Percentiles rank a stretch among this genome's conserved stretches.
These are phyloP conservation scores for Candida pseudoglaebosa DNA, from an alignment of 805 yeast genomes.

Conservation along the genomic window DNA sequence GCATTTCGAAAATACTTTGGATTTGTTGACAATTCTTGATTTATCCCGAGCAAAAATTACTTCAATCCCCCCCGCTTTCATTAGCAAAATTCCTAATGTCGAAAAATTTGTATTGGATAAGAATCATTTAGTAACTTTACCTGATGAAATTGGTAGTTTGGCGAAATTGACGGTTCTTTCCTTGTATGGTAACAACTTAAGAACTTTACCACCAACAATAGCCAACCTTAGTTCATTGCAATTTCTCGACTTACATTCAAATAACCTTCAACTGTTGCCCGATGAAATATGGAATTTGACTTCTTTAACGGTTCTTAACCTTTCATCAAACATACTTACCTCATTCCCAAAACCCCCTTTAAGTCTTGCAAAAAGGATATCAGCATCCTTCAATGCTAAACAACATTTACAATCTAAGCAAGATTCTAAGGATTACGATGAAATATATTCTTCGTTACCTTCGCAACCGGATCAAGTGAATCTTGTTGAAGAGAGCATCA, in stretches of 20 bases:
- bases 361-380: conserved; percentile 27
- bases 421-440: not conserved
- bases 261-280: conserved; percentile 70
- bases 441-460: conserved; percentile 1
- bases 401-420: conserved; percentile 3
- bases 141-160: conserved; percentile 61
- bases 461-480: conserved; percentile 3
- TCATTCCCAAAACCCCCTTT: conserved; percentile 52
- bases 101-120: conserved; percentile 74
- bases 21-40: conserved; percentile 65
- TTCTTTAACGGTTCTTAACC: conserved; percentile 56
- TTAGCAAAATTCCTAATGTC: conserved; percentile 57
- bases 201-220: conserved; percentile 62
- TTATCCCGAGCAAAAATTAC: conserved; percentile 81
- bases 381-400: conserved; percentile 25
- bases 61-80: conserved; percentile 60
- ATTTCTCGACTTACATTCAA: conserved; percentile 75
- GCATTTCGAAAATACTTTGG: conserved; percentile 49
- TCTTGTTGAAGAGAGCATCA: conserved; percentile 5
- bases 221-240: conserved; percentile 57
- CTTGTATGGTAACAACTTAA: conserved; percentile 69
- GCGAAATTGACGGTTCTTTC: conserved; percentile 62
- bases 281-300: conserved; percentile 61
- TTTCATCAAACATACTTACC: conserved; percentile 68
- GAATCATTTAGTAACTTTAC: conserved; percentile 76